Percentiles rank a stretch among this genome's conserved stretches.
phyloP scores from a whole-genome alignment of 176 grass and related monocot genomes.

The Triticum turgidum region DNA sequence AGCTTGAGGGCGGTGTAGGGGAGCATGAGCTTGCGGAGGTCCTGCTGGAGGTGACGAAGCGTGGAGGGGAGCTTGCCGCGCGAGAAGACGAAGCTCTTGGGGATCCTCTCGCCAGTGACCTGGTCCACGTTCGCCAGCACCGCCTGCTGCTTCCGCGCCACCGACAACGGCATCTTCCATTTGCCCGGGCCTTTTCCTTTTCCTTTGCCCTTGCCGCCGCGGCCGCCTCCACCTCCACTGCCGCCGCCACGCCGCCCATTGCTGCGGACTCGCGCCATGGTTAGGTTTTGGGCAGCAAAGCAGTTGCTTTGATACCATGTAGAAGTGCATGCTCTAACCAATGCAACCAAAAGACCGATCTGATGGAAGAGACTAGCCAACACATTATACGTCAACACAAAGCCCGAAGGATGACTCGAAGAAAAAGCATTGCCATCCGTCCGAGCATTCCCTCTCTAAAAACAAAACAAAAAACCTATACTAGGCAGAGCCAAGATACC shows the following conservation, averaged over 20 bases:
- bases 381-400: too few relatives aligned
- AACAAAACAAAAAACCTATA: too few relatives aligned
- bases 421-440: too few relatives aligned
- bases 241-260: constrained; percentile 26
- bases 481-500: too few relatives aligned
- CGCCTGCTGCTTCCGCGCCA: constrained; percentile 64
- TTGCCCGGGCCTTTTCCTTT: neutral
- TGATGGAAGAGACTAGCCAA: too few relatives aligned
- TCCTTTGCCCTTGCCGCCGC: constrained; percentile 16
- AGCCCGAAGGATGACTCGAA: too few relatives aligned
- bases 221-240: constrained; percentile 17
- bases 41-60: constrained; percentile 76
- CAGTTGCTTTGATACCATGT: neutral
- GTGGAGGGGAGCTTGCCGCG: constrained; percentile 74
- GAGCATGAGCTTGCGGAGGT: constrained; percentile 70
- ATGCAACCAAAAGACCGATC: too few relatives aligned
- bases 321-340: too few relatives aligned
- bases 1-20: constrained; percentile 58
- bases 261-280: neutral
- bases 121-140: constrained; percentile 59
- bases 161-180: constrained; percentile 37
- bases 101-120: constrained; percentile 82
- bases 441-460: too few relatives aligned
- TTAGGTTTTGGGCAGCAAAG: neutral
- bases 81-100: constrained; percentile 89